These are phyloP conservation scores for Ceratocystiopsis brevicomis DNA, from an alignment of 2,329 filamentous ascomycete species.

Conservation along the genomic window DNA sequence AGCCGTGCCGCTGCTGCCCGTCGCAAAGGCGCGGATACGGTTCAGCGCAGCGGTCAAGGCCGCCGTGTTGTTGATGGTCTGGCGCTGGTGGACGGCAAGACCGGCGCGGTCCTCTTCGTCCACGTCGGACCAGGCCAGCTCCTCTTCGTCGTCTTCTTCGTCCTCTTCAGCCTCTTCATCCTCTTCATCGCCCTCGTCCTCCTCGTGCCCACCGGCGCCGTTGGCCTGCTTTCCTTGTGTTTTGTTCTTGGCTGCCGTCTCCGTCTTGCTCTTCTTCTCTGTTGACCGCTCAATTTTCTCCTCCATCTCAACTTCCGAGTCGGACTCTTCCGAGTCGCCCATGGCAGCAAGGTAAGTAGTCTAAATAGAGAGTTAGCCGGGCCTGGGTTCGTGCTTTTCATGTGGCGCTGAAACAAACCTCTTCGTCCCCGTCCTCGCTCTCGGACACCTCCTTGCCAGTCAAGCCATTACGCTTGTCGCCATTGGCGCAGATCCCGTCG, in stretches of 20 bases:
- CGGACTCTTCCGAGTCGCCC: conserved; percentile 42
- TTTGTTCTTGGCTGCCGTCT: conserved; percentile 7
- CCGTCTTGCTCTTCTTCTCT: conserved; percentile 3
- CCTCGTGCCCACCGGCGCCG: conserved; percentile 7
- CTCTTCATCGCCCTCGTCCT: conserved; percentile 20
- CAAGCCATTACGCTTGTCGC: conserved; percentile 11
- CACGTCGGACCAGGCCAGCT: conserved; percentile 71
- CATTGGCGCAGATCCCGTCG: conserved; percentile 6
- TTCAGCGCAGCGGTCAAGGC: conserved; percentile 66
- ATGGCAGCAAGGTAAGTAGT: conserved; percentile 32
- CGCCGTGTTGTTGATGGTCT: conserved; percentile 92
- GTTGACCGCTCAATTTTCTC: conserved; percentile 39
- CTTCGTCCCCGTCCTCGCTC: conserved; percentile 17
- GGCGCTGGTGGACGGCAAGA: conserved; percentile 71
- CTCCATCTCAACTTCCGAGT: conserved; percentile 62
- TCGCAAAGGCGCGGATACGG: conserved; percentile 52
- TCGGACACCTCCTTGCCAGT: conserved; percentile 16
- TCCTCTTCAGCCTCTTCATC: conserved; percentile 36
- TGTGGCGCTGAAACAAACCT: conserved; percentile 3
- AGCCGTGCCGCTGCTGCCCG: conserved; percentile 19
- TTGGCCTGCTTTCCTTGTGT: conserved; percentile 11
- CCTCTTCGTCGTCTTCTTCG: conserved; percentile 56
- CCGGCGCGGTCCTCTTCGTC: conserved; percentile 62
- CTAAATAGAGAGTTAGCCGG: background rate
- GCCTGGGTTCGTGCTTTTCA: too few species aligned